Evolutionary conservation across 371 early-diverging fungal genomes (phyloP).

Genomic region (Rhizomucor pusillus): DNA sequence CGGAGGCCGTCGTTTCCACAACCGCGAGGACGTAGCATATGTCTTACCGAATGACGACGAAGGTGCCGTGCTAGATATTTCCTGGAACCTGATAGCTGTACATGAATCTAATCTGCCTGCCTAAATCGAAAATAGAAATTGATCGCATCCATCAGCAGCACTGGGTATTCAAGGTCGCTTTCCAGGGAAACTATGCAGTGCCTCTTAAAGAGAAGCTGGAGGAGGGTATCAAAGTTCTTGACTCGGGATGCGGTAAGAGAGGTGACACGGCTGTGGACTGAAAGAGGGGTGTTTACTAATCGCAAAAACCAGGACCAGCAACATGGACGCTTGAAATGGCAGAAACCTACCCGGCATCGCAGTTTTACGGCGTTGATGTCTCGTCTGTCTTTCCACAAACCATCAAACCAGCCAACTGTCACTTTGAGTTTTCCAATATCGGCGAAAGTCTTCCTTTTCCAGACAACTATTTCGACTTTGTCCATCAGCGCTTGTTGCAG

Average conservation of each 20-base stretch:
- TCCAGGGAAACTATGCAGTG: constrained; percentile 13
- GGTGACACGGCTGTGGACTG: no score
- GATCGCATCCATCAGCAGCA: constrained; percentile 16
- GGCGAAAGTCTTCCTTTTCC: constrained; percentile 51
- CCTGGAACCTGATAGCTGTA: no score
- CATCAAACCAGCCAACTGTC: constrained; percentile 22
- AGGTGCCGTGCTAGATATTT: constrained; percentile 14
- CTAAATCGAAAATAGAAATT: no score
- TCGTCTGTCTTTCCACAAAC: constrained; percentile 11
- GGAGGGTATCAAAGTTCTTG: constrained; percentile 17
- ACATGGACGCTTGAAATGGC: constrained; percentile 23
- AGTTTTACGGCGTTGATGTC: constrained; percentile 20
- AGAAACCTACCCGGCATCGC: constrained; percentile 14
- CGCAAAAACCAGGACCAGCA: constrained; percentile 29
- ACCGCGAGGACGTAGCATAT: constrained; percentile 41
- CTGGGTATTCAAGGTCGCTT: constrained; percentile 4
- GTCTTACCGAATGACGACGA: constrained; percentile 52
- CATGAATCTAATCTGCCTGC: no score
- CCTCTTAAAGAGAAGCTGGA: constrained; percentile 9
- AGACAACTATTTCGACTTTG: constrained; percentile 52
- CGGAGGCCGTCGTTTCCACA: constrained; percentile 51
- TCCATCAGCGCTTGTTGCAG: constrained; percentile 48
- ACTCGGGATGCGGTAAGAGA: constrained; percentile 21
- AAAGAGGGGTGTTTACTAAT: not conserved
- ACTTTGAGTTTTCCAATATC: constrained; percentile 52